Percentiles rank a stretch among this genome's conserved stretches.
phyloP scores from a whole-genome alignment of 768 basidiomycete genomes.

The Collybia mongolica region DNA sequence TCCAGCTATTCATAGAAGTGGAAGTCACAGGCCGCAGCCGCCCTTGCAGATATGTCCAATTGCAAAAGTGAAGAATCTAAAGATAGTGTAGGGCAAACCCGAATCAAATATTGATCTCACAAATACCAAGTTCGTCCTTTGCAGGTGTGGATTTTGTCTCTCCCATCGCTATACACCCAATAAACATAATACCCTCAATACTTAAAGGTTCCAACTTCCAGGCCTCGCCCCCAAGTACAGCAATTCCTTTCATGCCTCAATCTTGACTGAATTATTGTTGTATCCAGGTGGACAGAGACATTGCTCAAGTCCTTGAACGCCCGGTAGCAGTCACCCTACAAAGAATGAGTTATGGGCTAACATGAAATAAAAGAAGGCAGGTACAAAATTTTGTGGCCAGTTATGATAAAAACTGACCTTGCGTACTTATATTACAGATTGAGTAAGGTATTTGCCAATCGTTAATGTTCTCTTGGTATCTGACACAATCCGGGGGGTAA shows the following conservation, averaged over 20 bases:
- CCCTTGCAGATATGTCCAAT: slow-evolving; percentile 13
- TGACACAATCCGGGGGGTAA: too few relatives aligned
- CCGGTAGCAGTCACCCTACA: too few relatives aligned
- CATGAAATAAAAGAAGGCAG: too few relatives aligned
- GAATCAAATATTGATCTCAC: too few relatives aligned
- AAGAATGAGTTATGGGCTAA: too few relatives aligned
- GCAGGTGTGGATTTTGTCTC: slow-evolving; percentile 13
- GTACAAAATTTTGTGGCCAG: too few relatives aligned
- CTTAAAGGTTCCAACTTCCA: slow-evolving; percentile 13
- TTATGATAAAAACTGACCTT: too few relatives aligned
- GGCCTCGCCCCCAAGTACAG: slow-evolving; percentile 15
- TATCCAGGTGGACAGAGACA: slow-evolving; percentile 2
- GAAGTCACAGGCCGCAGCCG: slow-evolving; percentile 16
- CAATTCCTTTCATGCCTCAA: slow-evolving; percentile 15
- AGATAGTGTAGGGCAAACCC: not conserved
- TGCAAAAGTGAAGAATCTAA: slow-evolving; percentile 1
- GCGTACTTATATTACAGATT: too few relatives aligned
- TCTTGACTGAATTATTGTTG: slow-evolving; percentile 19
- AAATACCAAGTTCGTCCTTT: slow-evolving; percentile 13
- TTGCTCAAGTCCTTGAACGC: too few relatives aligned
- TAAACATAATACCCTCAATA: not conserved
- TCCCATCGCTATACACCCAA: not conserved
- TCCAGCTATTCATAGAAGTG: slow-evolving; percentile 17
- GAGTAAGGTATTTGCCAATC: too few relatives aligned
- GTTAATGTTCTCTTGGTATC: too few relatives aligned